phyloP scores from a whole-genome alignment of 1,139 yeast genomes.

The Nadsonia starkeyi-henricii region DNA sequence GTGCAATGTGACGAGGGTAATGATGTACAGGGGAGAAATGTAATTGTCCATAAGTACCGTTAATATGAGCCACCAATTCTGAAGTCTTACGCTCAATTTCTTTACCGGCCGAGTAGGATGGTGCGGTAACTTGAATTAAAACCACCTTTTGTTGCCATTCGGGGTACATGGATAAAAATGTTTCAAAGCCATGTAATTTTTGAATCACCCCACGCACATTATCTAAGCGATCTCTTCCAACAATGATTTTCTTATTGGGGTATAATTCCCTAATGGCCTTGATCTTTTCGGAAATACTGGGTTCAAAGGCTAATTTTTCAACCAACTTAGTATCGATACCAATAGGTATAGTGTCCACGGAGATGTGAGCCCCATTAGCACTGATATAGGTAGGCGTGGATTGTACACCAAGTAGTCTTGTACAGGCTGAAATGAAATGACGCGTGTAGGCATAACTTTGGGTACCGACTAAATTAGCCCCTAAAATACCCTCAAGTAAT shows the following conservation, averaged over 20 bases:
- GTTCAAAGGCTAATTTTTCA: conserved; percentile 31
- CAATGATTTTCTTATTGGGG: conserved; percentile 66
- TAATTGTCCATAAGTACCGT: conserved; percentile 68
- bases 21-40: conserved; percentile 79
- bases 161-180: conserved; percentile 78
- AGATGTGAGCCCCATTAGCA: conserved; percentile 64
- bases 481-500: conserved; percentile 79
- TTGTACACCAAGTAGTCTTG: conserved; percentile 28
- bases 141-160: conserved; percentile 84
- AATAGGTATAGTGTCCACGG: conserved; percentile 65
- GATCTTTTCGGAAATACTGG: conserved; percentile 32
- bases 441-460: conserved; percentile 78
- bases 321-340: conserved; percentile 66
- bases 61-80: conserved; percentile 44
- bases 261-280: conserved; percentile 47
- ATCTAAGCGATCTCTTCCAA: conserved; percentile 90
- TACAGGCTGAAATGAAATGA: conserved; percentile 82
- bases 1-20: conserved; percentile 77
- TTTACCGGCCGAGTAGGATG: conserved; percentile 27
- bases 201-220: conserved; percentile 95
- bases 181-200: conserved; percentile 84
- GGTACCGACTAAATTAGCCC: conserved; percentile 74
- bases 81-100: conserved; percentile 65
- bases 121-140: conserved; percentile 82
- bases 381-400: conserved; percentile 41